Base-by-base conservation (phyloP, 2,329 filamentous ascomycete species). In the Ophiognomonia clavigignenti-juglandacearum region DNA sequence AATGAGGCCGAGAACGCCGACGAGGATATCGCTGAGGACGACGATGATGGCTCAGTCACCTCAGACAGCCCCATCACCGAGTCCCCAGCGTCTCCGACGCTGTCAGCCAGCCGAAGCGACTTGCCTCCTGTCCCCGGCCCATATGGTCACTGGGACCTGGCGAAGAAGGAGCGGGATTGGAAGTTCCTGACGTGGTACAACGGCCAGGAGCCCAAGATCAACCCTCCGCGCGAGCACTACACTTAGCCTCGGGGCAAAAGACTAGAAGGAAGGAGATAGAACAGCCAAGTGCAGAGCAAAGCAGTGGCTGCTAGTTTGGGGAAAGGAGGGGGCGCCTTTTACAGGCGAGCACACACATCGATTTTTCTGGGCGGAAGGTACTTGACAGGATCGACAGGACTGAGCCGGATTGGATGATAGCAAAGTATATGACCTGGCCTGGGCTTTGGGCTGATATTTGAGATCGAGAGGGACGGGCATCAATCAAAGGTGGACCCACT, bases 131-230 rank as follows among this genome's bases (percentile, higher is more conserved):
- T 53, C 11, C 51, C 51, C 14, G 51, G 51, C 10, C 23, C 38
- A 6, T 53, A 53, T 22, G 51, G 51, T n/a, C 49, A 50, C 24
- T 53, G 51, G 51, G 51, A 53, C 9, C 48, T 53, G 19, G 51
- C 48, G 2, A 48, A 38, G 26, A 51, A 53, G 44, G 51, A 45
- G 3, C 51, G 48, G 14, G 51, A 53, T 44, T 53, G 51, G 51
- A 53, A 51, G 29, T 53, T 53, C 45, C 41, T 53, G 37, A 35
- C 38, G 13, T 53, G 49, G 37, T 53, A 47, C 34, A 48, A 53
- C 38, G 41, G 43, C 20, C 51, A 53, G 41, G 51, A 51, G 40
- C 51, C 51, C 26, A 53, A 45, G 48, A 51, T 41, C 29, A 53
- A 49, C 35, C 48, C 46, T 14, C 47, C 34, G 16, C 27, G 37